phyloP scores from a whole-genome alignment of 352 stramenopile genomes.

The Nothophytophthora sp. region DNA sequence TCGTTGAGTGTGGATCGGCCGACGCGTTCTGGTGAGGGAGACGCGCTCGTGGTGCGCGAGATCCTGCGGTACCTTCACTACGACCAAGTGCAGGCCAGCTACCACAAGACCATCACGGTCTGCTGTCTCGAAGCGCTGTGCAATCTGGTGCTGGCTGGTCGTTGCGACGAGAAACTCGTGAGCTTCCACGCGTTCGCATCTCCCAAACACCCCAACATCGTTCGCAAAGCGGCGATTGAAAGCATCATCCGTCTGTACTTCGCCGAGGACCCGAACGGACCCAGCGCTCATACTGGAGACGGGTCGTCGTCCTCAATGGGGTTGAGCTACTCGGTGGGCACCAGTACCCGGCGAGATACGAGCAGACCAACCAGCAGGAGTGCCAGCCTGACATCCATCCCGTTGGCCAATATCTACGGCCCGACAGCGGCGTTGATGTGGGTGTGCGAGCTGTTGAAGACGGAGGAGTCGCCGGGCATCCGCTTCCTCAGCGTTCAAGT shows the following conservation, averaged over 20 bases:
- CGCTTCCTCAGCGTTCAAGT: constrained; percentile 79
- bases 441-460: constrained; percentile 61
- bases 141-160: constrained; percentile 70
- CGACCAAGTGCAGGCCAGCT: constrained; percentile 83
- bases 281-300: constrained; percentile 12
- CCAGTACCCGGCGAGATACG: constrained; percentile 10
- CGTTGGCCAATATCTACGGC: constrained; percentile 62
- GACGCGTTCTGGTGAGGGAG: constrained; percentile 38
- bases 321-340: constrained; percentile 8
- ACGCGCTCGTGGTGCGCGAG: constrained; percentile 61
- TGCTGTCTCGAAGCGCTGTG: constrained; percentile 83
- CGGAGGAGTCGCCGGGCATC: constrained; percentile 69
- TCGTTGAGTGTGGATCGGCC: constrained; percentile 65
- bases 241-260: constrained; percentile 86
- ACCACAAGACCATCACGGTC: constrained; percentile 79
- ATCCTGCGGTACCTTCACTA: constrained; percentile 85
- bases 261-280: constrained; percentile 64
- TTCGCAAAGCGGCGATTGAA: constrained; percentile 85
- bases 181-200: constrained; percentile 77
- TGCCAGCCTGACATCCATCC: constrained; percentile 8
- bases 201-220: constrained; percentile 67
- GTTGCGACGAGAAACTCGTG: constrained; percentile 67
- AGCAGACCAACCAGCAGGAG: constrained; percentile 18
- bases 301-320: constrained; percentile 13
- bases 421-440: constrained; percentile 70